phyloP scores from a whole-genome alignment of 352 stramenopile species.

The Blastocystis sp. region DNA sequence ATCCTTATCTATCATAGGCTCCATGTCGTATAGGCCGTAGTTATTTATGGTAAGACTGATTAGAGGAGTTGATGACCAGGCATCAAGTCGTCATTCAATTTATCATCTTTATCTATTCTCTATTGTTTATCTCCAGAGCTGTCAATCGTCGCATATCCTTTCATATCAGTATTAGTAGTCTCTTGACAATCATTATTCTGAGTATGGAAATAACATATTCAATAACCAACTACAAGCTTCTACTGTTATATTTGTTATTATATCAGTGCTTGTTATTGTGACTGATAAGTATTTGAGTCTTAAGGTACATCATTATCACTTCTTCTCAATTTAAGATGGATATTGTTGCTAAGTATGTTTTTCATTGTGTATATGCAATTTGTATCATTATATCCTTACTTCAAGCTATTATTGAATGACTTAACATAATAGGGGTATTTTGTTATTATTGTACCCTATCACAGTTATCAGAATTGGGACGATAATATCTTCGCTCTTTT shows the following conservation, averaged over 20 bases:
- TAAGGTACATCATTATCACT: neutral
- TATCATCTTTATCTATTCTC: neutral
- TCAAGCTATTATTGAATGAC: neutral
- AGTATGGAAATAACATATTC: neutral
- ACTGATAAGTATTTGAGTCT: neutral
- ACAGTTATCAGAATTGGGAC: constrained; percentile 30
- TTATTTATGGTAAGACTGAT: constrained; percentile 9
- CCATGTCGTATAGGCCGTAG: neutral
- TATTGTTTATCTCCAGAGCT: constrained; percentile 3
- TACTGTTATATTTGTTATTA: constrained; percentile 6
- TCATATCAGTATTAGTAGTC: neutral
- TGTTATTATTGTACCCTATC: constrained; percentile 2
- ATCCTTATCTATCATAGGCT: neutral
- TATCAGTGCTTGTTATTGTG: neutral
- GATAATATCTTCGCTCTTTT: neutral
- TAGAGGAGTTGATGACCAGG: neutral
- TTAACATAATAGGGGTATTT: constrained; percentile 16
- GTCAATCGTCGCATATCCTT: constrained; percentile 25
- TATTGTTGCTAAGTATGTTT: constrained; percentile 1
- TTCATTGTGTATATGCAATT: neutral
- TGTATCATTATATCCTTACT: constrained; percentile 23
- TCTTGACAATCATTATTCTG: constrained; percentile 8
- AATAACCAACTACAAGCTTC: constrained; percentile 28
- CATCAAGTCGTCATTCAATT: neutral
- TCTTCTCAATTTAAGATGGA: neutral